Conservation (phyloP, 2,329 filamentous ascomycete species). For the Colletotrichum godetiae region DNA sequence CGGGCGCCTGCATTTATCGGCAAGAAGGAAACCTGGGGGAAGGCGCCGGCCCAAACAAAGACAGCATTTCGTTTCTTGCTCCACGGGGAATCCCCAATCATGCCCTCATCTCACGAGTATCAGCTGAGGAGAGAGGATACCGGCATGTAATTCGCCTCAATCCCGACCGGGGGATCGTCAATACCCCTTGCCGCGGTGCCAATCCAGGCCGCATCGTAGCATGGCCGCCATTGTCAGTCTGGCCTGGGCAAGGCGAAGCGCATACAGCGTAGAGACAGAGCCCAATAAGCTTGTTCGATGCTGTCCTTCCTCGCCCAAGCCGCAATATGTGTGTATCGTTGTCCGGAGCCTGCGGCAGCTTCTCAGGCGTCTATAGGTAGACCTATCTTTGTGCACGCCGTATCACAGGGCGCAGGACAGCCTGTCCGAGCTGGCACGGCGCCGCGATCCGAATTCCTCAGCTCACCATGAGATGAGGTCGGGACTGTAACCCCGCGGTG, state of each 20-base stretch:
- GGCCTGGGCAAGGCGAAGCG: conserved; percentile 26
- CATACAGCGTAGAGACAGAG: background rate
- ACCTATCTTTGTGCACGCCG: conserved; percentile 19
- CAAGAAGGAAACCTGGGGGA: conserved; percentile 33
- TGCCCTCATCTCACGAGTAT: conserved; percentile 29
- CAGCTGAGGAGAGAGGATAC: conserved; percentile 23
- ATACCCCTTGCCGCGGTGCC: conserved; percentile 20
- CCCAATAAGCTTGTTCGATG: conserved; percentile 24
- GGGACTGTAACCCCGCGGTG: conserved; percentile 8
- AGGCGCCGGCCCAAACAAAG: background rate
- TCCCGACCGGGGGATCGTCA: conserved; percentile 15
- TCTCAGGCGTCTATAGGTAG: conserved; percentile 6
- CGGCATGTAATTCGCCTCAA: conserved; percentile 7
- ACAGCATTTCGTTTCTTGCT: background rate
- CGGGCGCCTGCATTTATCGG: conserved; percentile 35
- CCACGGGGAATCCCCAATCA: conserved; percentile 18
- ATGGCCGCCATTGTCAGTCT: background rate
- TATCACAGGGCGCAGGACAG: conserved; percentile 22
- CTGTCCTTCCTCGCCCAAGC: background rate
- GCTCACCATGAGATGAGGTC: conserved; percentile 28
- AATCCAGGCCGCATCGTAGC: background rate
- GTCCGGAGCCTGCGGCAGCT: conserved; percentile 18
- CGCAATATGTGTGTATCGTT: conserved; percentile 8
- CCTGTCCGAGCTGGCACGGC: conserved; percentile 19
- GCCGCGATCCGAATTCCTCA: conserved; percentile 25